Percentiles rank a stretch among this genome's conserved stretches.
phyloP scores from a whole-genome alignment of 2,329 filamentous ascomycete genomes.

The Chaetomium globosum region DNA sequence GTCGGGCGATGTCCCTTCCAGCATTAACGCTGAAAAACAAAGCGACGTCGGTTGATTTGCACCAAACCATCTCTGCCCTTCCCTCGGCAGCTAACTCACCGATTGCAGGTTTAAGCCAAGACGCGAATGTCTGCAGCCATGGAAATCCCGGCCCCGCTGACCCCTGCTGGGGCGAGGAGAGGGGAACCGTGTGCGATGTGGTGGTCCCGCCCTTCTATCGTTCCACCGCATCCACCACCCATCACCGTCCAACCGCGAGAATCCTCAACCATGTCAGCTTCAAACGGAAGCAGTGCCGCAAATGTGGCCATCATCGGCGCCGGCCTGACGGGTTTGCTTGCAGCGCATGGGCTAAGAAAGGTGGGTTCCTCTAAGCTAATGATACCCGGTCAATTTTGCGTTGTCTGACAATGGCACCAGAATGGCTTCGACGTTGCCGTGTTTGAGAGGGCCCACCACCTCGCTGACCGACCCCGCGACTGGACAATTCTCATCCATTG shows the following conservation, averaged over 20 bases:
- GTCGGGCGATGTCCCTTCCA: no score
- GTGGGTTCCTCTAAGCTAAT: slow-evolving; percentile 27
- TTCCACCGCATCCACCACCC: background rate
- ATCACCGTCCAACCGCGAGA: background rate
- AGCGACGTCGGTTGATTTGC: no score
- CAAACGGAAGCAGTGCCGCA: background rate
- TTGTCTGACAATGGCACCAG: slow-evolving; percentile 31
- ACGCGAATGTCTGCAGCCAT: background rate
- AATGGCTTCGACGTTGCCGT: slow-evolving; percentile 42
- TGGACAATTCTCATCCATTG: slow-evolving; percentile 49
- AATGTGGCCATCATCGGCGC: slow-evolving; percentile 44
- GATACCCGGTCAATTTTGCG: background rate
- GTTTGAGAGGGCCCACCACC: slow-evolving; percentile 40
- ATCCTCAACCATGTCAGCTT: slow-evolving; percentile 2
- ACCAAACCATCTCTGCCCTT: no score
- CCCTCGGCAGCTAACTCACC: no score
- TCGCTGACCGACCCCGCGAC: slow-evolving; percentile 42
- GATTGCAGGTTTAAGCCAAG: no score
- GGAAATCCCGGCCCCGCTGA: background rate
- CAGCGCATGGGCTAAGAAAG: slow-evolving; percentile 45
- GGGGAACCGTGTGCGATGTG: background rate
- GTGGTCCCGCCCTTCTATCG: background rate
- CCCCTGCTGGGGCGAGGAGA: background rate
- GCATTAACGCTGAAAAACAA: no score
- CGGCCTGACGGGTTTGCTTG: slow-evolving; percentile 45